A percentile compares a stretch with the other conserved stretches of the same genome.
Evolutionary conservation across 139 green algal genomes (phyloP).

Genomic region (Coccomyxa sp.): DNA sequence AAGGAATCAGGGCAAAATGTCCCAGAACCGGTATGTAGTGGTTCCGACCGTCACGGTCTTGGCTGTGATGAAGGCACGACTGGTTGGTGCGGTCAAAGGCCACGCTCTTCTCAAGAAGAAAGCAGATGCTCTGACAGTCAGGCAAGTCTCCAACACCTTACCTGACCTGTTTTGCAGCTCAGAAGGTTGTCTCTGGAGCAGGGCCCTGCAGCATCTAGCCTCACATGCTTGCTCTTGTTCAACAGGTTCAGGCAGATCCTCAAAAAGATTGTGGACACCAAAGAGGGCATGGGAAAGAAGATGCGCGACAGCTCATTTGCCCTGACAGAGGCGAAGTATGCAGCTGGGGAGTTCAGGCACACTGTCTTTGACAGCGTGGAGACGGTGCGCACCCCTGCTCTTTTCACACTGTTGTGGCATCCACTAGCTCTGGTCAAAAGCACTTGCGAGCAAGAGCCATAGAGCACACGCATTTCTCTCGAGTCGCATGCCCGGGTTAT

Average conservation of each 20-base stretch:
- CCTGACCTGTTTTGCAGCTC: not conserved
- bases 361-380: conserved; percentile 92
- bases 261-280: conserved; percentile 90
- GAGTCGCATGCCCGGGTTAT: too few relatives aligned
- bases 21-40: conserved; percentile 53
- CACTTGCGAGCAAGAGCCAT: too few relatives aligned
- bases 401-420: too few relatives aligned
- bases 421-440: too few relatives aligned
- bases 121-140: conserved; percentile 87
- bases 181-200: not conserved
- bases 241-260: conserved; percentile 55
- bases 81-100: conserved; percentile 89
- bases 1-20: too few relatives aligned
- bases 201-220: not conserved
- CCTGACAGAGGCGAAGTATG: conserved; percentile 93
- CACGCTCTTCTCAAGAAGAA: conserved; percentile 99
- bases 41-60: conserved; percentile 92
- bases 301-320: conserved; percentile 93
- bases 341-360: conserved; percentile 92
- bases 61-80: conserved; percentile 84
- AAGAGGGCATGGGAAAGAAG: conserved; percentile 85
- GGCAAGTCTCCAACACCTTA: not conserved
- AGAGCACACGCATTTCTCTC: too few relatives aligned
- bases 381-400: too few relatives aligned
- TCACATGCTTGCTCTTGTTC: not conserved